These are phyloP conservation scores for Psilocybe mexicana DNA, from an alignment of 1,284 basidiomycete genomes.

Conservation along the genomic window DNA sequence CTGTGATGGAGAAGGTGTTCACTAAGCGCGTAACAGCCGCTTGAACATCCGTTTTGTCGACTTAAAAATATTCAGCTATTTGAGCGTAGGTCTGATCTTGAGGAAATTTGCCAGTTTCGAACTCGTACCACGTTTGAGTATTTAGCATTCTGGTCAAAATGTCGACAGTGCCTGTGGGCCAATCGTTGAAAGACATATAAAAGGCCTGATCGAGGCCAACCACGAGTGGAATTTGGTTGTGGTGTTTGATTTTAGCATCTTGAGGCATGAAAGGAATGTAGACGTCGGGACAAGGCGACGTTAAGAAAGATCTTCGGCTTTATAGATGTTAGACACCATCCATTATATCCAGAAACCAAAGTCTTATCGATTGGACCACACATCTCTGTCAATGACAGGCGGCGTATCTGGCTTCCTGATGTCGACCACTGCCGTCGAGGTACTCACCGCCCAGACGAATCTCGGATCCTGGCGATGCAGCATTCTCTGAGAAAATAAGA, in stretches of 20 bases:
- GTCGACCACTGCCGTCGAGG: too few species aligned
- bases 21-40: constrained; percentile 44
- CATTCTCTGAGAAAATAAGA: too few species aligned
- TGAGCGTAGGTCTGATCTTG: constrained; percentile 49
- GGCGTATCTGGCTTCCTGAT: too few species aligned
- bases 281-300: neutral
- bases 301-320: too few species aligned
- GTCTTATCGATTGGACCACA: too few species aligned
- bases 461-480: too few species aligned
- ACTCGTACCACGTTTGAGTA: constrained; percentile 46
- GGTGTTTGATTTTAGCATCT: neutral
- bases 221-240: neutral
- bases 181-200: neutral
- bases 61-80: constrained; percentile 41
- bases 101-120: constrained; percentile 50
- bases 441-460: too few species aligned
- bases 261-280: neutral
- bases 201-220: neutral
- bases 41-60: constrained; percentile 40
- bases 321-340: too few species aligned
- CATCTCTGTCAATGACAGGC: too few species aligned
- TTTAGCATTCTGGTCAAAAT: neutral
- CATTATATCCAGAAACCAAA: too few species aligned
- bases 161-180: neutral
- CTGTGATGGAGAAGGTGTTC: constrained; percentile 47